These are phyloP conservation scores for Phellopilus nigrolimitatus DNA, from an alignment of 1,284 basidiomycete species.

Conservation along the genomic window DNA sequence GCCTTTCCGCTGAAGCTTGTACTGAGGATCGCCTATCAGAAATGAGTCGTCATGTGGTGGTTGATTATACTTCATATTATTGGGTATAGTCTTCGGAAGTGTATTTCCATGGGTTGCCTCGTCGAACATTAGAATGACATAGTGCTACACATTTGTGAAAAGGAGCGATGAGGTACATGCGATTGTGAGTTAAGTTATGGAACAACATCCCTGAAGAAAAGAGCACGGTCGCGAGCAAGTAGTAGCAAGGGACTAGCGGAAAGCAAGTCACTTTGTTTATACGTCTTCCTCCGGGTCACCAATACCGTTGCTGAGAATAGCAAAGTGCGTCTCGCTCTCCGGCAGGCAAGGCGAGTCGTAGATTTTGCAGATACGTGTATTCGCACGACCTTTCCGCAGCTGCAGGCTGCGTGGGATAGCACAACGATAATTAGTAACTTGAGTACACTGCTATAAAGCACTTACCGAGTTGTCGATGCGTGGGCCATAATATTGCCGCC, in stretches of 20 bases:
- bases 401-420: slow-evolving; percentile 55
- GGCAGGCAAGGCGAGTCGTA: slow-evolving; percentile 98
- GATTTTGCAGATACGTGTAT: slow-evolving; percentile 93
- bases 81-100: too few species aligned
- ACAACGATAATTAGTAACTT: slow-evolving; percentile 43
- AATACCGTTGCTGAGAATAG: slow-evolving; percentile 86
- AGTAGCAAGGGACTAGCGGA: too few species aligned
- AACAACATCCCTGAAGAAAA: slow-evolving; percentile 36
- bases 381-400: slow-evolving; percentile 89
- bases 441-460: slow-evolving; percentile 1
- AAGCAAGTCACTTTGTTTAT: slow-evolving; percentile 23
- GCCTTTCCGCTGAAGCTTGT: slow-evolving; percentile 11
- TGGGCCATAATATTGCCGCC: slow-evolving; percentile 97
- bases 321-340: slow-evolving; percentile 94
- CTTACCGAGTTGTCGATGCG: slow-evolving; percentile 86
- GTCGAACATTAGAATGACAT: background rate
- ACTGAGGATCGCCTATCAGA: slow-evolving; percentile 13
- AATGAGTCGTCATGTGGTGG: background rate
- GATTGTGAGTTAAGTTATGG: background rate
- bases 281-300: slow-evolving; percentile 88
- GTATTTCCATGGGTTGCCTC: too few species aligned
- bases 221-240: background rate
- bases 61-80: background rate
- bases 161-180: background rate
- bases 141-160: background rate